These are phyloP conservation scores for Tilletiaria anomala DNA, from an alignment of 1,284 basidiomycete species.

Conservation along the genomic window DNA sequence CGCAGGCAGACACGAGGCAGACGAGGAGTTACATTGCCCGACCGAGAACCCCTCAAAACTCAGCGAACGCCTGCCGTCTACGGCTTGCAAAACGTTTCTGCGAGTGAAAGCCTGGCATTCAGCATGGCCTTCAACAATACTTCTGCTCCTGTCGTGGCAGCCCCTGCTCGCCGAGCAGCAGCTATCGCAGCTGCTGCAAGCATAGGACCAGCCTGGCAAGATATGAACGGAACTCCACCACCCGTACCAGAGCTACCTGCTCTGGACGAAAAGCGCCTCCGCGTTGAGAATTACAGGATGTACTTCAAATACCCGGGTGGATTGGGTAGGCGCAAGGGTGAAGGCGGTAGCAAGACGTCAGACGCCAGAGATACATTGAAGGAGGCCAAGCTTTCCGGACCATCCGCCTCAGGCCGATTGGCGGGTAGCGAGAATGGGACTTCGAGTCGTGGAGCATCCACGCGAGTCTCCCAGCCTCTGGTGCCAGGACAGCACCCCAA, in stretches of 20 bases:
- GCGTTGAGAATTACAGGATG: not conserved
- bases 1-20: slow-evolving; percentile 70
- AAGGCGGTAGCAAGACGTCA: too few relatives aligned
- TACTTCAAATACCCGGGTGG: not conserved
- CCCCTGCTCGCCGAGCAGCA: slow-evolving; percentile 1
- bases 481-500: too few relatives aligned
- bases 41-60: slow-evolving; percentile 82
- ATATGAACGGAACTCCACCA: too few relatives aligned
- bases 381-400: too few relatives aligned
- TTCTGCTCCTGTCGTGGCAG: slow-evolving; percentile 6
- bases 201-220: too few relatives aligned
- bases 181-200: too few relatives aligned
- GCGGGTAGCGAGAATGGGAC: too few relatives aligned
- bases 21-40: slow-evolving; percentile 74
- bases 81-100: slow-evolving; percentile 6
- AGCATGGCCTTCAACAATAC: slow-evolving; percentile 8
- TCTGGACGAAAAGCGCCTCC: too few relatives aligned
- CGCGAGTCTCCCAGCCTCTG: not conserved
- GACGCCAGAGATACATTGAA: too few relatives aligned
- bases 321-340: too few relatives aligned
- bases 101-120: not conserved
- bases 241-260: too few relatives aligned
- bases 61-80: slow-evolving; percentile 47
- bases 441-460: not conserved
- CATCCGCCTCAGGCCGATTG: too few relatives aligned